A percentile compares a stretch with the other conserved stretches of the same genome.
Conservation (phyloP, 805 yeast species). For the Kregervanrija delftensis region DNA sequence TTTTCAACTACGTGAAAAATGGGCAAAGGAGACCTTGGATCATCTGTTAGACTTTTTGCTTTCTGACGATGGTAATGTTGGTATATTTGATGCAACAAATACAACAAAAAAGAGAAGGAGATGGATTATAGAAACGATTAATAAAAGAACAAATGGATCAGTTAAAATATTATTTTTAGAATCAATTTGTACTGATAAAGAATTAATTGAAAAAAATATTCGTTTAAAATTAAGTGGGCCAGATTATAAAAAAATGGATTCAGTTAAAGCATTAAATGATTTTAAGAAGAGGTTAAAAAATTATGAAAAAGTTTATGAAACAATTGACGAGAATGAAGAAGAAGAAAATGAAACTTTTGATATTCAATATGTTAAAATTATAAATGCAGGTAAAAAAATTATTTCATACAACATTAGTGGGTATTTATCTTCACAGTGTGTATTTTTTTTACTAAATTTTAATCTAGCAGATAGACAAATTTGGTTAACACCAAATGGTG, state of each 20-base stretch:
- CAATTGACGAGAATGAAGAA: slow-evolving; percentile 60
- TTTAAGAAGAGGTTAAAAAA: slow-evolving; percentile 74
- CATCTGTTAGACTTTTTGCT: slow-evolving; percentile 37
- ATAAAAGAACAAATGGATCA: slow-evolving; percentile 24
- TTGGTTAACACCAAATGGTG: slow-evolving; percentile 31
- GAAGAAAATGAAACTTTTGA: slow-evolving; percentile 38
- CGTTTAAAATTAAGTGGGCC: slow-evolving; percentile 87
- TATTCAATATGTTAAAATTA: slow-evolving; percentile 55
- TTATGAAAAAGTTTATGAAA: slow-evolving; percentile 85
- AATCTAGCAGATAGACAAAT: slow-evolving; percentile 31
- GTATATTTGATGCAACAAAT: slow-evolving; percentile 57
- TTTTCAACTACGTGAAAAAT: slow-evolving; percentile 38
- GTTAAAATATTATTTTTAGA: slow-evolving; percentile 47
- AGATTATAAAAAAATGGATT: slow-evolving; percentile 83
- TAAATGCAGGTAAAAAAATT: slow-evolving; percentile 55
- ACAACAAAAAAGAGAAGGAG: slow-evolving; percentile 40
- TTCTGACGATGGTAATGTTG: slow-evolving; percentile 40
- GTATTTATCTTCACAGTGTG: slow-evolving; percentile 49
- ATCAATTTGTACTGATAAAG: slow-evolving; percentile 76
- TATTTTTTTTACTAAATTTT: slow-evolving; percentile 42
- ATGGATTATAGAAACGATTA: slow-evolving; percentile 33
- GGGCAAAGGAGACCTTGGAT: slow-evolving; percentile 46
- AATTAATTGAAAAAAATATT: slow-evolving; percentile 76
- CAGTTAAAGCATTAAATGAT: slow-evolving; percentile 69
- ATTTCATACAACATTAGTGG: slow-evolving; percentile 52